phyloP scores from a whole-genome alignment of 495 filamentous ascomycete species.

The Elasticomyces elasticus region DNA sequence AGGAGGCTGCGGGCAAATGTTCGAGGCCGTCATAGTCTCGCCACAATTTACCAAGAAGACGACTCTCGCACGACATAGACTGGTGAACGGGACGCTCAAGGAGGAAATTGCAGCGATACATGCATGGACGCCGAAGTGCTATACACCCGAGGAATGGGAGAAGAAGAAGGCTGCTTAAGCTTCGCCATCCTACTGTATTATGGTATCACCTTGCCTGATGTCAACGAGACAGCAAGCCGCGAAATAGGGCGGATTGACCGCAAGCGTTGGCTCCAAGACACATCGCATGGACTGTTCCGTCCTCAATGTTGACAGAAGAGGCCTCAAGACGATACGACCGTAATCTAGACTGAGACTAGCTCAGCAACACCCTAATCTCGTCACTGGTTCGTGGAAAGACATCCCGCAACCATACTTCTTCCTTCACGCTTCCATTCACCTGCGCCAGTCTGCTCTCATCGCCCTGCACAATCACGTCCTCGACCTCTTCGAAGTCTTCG shows the following conservation, averaged over 20 bases:
- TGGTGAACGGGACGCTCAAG: slow-evolving; percentile 81
- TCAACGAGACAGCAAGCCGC: background rate
- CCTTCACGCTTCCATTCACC: slow-evolving; percentile 32
- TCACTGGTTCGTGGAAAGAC: slow-evolving; percentile 75
- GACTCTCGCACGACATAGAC: slow-evolving; percentile 74
- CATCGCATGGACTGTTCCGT: no score
- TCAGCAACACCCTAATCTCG: slow-evolving; percentile 73
- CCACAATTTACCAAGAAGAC: slow-evolving; percentile 78
- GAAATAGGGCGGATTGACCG: background rate
- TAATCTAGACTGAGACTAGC: slow-evolving; percentile 22
- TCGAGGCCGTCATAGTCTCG: slow-evolving; percentile 84
- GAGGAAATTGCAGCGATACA: slow-evolving; percentile 91
- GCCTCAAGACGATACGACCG: background rate
- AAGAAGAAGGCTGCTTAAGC: slow-evolving; percentile 40
- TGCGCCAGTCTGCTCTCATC: slow-evolving; percentile 39
- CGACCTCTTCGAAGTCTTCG: slow-evolving; percentile 80
- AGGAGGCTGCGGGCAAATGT: slow-evolving; percentile 95
- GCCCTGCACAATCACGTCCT: slow-evolving; percentile 53
- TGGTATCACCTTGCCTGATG: background rate
- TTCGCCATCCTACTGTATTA: background rate
- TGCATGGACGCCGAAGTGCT: slow-evolving; percentile 97
- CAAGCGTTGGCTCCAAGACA: background rate
- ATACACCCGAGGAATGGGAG: slow-evolving; percentile 89
- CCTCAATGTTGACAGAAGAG: no score
- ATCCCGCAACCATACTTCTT: slow-evolving; percentile 43